Base-by-base conservation (phyloP, 1,284 basidiomycete species). In the Salmacisia buchloeana region DNA sequence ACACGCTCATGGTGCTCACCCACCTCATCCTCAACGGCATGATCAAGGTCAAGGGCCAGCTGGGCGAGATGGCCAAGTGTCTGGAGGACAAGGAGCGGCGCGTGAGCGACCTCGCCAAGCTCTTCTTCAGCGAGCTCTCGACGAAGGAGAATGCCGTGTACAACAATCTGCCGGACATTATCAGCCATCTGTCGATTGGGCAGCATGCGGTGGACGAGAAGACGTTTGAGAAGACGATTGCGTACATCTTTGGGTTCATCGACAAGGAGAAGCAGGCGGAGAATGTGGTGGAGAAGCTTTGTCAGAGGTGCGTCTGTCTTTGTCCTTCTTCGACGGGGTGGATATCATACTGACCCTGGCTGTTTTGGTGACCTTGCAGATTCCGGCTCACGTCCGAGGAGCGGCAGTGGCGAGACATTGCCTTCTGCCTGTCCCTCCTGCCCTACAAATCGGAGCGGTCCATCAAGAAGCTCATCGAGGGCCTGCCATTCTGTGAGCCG, bases 11-110 rank as follows among this genome's bases (percentile, higher is more conserved):
- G 94, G 94, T 98, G 56, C 84, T 98, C 64, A 97, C 94, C 2
- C 94, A 98, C 81, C 82, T 98, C 67, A 98, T 98, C 77, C 82
- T 97, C 67, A 97, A 97, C 77, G 94, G 94, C 0, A 97, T 97
- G 94, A 92, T 97, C 84, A 98, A 98, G 81, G 94, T 97, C 77
- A 98, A 98, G 81, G 96, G 96, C 0, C 94, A 98, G 80, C 84
- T 97, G 2, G 94, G 96, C 35, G 96, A 97, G 83, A 97, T 99
- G 93, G 96, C 94, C 35, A 99, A 98, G 82, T 98, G 94, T 76
- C 82, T 98, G 23, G 92, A 97, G 81, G 94, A 98, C 81, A 84
- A 86, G n/a, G 94, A 97, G 54, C 84, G 84, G 63, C 83, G 94
- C 10, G 90, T 98, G 65, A 87, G 89, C 15, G 93, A 97, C 75